Base-by-base conservation (phyloP, 2,329 filamentous ascomycete species). In the Cordyceps sp. region DNA sequence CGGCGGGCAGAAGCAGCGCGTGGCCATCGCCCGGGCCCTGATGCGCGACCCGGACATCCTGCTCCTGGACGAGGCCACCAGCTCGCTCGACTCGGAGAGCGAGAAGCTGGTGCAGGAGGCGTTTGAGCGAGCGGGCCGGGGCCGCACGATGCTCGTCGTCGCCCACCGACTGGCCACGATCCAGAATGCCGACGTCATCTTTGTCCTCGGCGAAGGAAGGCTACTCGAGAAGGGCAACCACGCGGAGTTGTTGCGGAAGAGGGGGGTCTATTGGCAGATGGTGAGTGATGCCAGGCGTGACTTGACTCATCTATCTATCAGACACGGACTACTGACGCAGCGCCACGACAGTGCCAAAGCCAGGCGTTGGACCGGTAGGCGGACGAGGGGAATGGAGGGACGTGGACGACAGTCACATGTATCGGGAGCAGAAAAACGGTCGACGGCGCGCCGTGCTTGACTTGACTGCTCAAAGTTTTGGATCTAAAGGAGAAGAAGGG, bases 111-210 rank as follows among this genome's bases (percentile, higher is more conserved):
- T 73, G 4, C 69, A 86, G 50, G 60, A 58, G 1, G 78, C 78
- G 0, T 72, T 86, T 45, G 75, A 83, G 57, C 61, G 61, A 26
- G 73, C 71, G 0, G 64, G 63, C 4, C 61, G 62, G 39, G 68
- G 67, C 3, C 56, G 67, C 7, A 74, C 82, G 2, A 81, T 80
- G 37, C 61, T 90, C 4, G 78, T 79, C 3, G 79, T 90, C 10
- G 82, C 82, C 2, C 82, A 88, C 49, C 63, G 81, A 12, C 59
- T 88, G 30, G 76, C 76, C 0, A 88, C 78, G 10, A 73, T 86
- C 15, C 79, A 81, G 50, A 78, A 85, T 42, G 78, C 80, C 2
- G 75, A 88, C 48, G 58, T 75, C n/a, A 86, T 86, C 26, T 83
- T 81, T 43, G 79, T 88, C 1, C 69, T 90, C 30, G 78, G 78